Base-by-base conservation (phyloP, 2,329 filamentous ascomycete genomes). In the Fusarium xylarioides region DNA sequence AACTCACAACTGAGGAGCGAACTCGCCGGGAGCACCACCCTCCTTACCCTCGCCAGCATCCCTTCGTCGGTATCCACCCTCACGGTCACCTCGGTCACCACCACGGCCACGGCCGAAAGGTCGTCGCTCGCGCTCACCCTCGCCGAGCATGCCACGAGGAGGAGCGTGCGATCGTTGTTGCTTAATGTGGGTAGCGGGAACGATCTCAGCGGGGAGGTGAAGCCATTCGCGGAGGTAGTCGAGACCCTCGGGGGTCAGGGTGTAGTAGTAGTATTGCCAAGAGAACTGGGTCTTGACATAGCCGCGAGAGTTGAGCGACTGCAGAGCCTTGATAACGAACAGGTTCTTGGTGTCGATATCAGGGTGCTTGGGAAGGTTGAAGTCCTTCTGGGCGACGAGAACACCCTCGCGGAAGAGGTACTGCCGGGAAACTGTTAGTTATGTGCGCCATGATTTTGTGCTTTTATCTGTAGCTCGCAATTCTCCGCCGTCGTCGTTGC, bases 211-310 rank as follows among this genome's bases (percentile, higher is more conserved):
- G 82, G 96, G 96, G 82, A 99, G 93, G 89, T 99, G 96, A 81
- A 99, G 95, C 96, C 96, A 99, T 91, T 99, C 96, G 85, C 96
- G 95, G 86, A 99, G 95, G 91, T 99, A 99, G 90, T 98, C 95
- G 85, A 99, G 95, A 88, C 96, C 96, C 91, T 98, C 95, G 83
- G 95, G 94, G 85, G 95, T 98, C 87, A 99, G 92, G 87, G 96
- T 98, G 92, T 99, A 99, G 93, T 99, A 99, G 93, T 98, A 97
- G 91, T 95, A 97, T 89, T 97, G 95, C 95, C 95, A 97, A 79
- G 95, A 97, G 93, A 99, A 99, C 88, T 97, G 96, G 81, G 96
- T 99, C 94, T 99, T 99, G 88, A 99, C 91, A 87, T 94, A 98
- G 85, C 95, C 95, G 85, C 96, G 95, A 80, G 95, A 98, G 89